Evolutionary conservation across 2,329 filamentous ascomycete species (phyloP).

Genomic region (Fusarium sp.): DNA sequence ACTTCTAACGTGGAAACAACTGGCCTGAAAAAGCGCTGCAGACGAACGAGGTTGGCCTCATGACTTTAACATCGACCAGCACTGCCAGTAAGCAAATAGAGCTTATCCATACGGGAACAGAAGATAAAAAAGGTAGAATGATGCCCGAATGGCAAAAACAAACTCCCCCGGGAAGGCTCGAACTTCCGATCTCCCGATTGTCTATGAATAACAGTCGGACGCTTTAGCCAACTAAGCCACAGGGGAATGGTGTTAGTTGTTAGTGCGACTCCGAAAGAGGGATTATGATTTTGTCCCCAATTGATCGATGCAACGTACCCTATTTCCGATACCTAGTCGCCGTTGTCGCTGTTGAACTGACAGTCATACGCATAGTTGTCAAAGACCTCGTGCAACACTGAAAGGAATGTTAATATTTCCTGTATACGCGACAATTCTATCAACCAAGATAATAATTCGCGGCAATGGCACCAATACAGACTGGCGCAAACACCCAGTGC

Average conservation of each 20-base stretch:
- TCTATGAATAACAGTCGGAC: constrained; percentile 42
- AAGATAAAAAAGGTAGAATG: background rate
- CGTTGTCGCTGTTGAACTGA: too few species aligned
- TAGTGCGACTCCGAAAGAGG: background rate
- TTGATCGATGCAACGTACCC: too few species aligned
- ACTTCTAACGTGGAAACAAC: too few species aligned
- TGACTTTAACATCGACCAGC: background rate
- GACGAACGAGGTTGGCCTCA: background rate
- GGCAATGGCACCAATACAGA: background rate
- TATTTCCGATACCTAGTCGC: too few species aligned
- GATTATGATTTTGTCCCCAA: fast-evolving
- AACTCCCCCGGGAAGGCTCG: constrained; percentile 47
- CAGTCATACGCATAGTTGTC: background rate
- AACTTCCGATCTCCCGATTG: constrained; percentile 49
- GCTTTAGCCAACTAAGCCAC: constrained; percentile 46
- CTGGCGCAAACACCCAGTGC: constrained; percentile 10
- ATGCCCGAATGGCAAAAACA: fast-evolving
- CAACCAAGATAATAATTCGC: background rate
- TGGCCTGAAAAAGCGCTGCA: background rate
- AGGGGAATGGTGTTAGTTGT: constrained; percentile 24
- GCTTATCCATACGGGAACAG: background rate
- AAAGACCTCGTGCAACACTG: background rate
- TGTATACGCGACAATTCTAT: fast-evolving
- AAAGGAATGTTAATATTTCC: background rate
- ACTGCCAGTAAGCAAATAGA: background rate